These are phyloP conservation scores for Royoungia palumana DNA, from an alignment of 768 basidiomycete species.

Conservation along the genomic window DNA sequence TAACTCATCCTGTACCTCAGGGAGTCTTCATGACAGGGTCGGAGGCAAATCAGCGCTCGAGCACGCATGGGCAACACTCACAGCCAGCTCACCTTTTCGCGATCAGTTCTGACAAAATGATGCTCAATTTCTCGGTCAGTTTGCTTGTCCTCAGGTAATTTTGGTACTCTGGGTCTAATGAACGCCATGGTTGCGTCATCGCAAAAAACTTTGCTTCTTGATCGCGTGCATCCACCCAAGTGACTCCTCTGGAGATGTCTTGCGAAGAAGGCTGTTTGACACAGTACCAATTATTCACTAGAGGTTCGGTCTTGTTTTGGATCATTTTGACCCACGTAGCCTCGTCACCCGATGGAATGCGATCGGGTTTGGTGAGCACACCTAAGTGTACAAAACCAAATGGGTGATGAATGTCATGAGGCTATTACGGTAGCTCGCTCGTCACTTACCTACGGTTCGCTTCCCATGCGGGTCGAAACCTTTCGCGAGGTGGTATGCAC, in stretches of 20 bases:
- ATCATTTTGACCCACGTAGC: slow-evolving; percentile 54
- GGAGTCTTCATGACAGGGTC: slow-evolving; percentile 47
- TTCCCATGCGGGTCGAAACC: slow-evolving; percentile 56
- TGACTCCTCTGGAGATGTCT: slow-evolving; percentile 20
- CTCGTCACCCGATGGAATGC: slow-evolving; percentile 35
- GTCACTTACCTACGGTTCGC: slow-evolving; percentile 66
- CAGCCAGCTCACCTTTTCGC: slow-evolving; percentile 46
- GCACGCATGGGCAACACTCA: not conserved
- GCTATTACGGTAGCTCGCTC: slow-evolving; percentile 40
- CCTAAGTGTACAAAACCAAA: slow-evolving; percentile 1
- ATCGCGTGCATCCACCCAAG: slow-evolving; percentile 59
- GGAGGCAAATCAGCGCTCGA: not conserved
- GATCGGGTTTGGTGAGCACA: slow-evolving; percentile 68
- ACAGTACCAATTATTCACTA: slow-evolving; percentile 34
- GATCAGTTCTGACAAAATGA: slow-evolving; percentile 61
- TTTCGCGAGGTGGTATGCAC: slow-evolving; percentile 62
- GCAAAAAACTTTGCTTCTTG: slow-evolving; percentile 58
- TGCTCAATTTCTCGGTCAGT: slow-evolving; percentile 55
- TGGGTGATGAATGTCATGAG: slow-evolving; percentile 16
- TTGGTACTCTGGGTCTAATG: slow-evolving; percentile 49
- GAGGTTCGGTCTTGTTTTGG: slow-evolving; percentile 43
- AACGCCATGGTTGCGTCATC: slow-evolving; percentile 49
- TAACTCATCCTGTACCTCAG: slow-evolving; percentile 59
- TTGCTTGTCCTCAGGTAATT: slow-evolving; percentile 54
- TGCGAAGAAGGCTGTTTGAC: slow-evolving; percentile 40